Base-by-base conservation (phyloP, 345 rosid species). In the Trapa bicornis region DNA sequence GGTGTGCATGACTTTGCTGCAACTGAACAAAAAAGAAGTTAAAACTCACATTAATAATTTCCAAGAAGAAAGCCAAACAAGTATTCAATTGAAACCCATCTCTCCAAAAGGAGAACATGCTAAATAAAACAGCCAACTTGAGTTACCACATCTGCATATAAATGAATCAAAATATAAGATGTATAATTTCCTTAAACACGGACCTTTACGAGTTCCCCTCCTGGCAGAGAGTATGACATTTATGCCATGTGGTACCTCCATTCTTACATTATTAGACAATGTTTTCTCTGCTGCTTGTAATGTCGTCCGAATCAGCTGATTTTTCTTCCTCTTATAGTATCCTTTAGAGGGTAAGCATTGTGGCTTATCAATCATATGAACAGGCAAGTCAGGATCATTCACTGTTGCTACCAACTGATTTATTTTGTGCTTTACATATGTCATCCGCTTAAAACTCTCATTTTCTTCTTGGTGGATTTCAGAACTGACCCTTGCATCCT, bases 371-470 rank as follows among this genome's bases (percentile, higher is more conserved):
- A 77, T 75, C 75, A 65, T 70, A 48, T 69, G 76, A 58, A 70
- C 69, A 37, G 83, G 68, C 45, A 67, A 64, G 14, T 56, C 68
- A 61, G 33, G 60, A n/a, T 60, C 69, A 79, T 77, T 82, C 71
- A 86, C 80, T 72, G 94, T 75, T 41, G 96, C 95, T 81, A 88
- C 82, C 82, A 93, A 78, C 78, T 85, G 97, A 85, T 93, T 87
- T 74, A 87, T 86, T 80, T 87, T 88, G 69, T 79, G 79, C 78
- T 93, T 90, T 69, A 93, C 80, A 74, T 88, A 90, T 65, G 80
- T 80, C 68, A 84, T 72, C 70, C 65, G 82, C 72, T 76, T 84
- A 75, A 68, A 71, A 77, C 71, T 72, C 67, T 77, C 85, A 67
- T 66, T 79, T 68, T 47, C 81, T 66, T 70, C 77, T 47, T 65